Percentiles rank a stretch among this genome's conserved stretches.
Conservation (phyloP, 2,329 filamentous ascomycete species). For the Microascus cirrosus region DNA sequence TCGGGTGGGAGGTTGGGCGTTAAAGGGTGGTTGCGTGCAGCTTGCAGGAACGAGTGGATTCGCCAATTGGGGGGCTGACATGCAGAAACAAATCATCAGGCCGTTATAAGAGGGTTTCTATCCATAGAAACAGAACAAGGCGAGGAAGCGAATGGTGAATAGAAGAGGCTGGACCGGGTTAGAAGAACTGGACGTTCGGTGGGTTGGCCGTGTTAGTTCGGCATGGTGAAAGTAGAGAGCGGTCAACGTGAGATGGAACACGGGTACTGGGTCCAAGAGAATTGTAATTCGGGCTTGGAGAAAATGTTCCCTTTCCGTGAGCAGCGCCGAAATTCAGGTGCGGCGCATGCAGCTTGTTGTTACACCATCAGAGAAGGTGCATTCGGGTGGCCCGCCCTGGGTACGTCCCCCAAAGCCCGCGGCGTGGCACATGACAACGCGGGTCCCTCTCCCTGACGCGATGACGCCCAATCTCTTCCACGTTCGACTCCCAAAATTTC, state of each 20-base stretch:
- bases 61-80: background rate
- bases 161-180: background rate
- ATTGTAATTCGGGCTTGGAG: background rate
- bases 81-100: slow-evolving; percentile 5
- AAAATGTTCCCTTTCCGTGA: too few species aligned
- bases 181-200: background rate
- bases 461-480: slow-evolving; percentile 4
- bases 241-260: too few species aligned
- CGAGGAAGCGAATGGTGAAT: background rate
- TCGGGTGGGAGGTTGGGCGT: background rate
- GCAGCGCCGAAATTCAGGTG: too few species aligned
- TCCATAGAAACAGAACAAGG: background rate
- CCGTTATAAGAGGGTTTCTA: background rate
- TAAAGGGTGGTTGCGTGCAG: background rate
- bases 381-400: background rate
- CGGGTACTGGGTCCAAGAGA: too few species aligned
- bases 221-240: too few species aligned
- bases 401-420: background rate
- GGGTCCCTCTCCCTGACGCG: background rate
- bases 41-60: background rate
- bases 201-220: background rate
- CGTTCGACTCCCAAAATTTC: slow-evolving; percentile 1
- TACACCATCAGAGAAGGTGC: background rate
- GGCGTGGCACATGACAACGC: background rate
- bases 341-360: background rate